Percentiles rank a stretch among this genome's conserved stretches.
Evolutionary conservation across 441 rosid genomes (phyloP).

Genomic region (Euphorbia celastroides): DNA sequence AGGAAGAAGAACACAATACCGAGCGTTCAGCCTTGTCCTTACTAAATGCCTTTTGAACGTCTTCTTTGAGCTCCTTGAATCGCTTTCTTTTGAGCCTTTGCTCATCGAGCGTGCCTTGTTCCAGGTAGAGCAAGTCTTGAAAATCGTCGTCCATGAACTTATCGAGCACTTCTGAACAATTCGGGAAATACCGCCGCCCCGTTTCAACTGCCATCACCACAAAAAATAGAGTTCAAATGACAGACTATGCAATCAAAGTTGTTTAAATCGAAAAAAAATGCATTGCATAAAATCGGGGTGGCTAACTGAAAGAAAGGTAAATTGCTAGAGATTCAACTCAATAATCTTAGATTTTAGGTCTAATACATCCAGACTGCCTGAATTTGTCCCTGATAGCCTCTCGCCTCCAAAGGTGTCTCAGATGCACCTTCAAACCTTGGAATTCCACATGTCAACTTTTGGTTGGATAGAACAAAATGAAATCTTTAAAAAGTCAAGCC

Average conservation of each 20-base stretch:
- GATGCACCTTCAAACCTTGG: no score
- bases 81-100: slow-evolving; percentile 56
- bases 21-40: slow-evolving; percentile 75
- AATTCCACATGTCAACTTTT: no score
- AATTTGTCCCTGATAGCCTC: no score
- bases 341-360: no score
- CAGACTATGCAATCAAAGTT: background rate
- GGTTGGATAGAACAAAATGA: no score
- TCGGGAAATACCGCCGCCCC: slow-evolving; percentile 78
- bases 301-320: no score
- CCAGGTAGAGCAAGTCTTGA: slow-evolving; percentile 61
- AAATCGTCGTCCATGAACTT: slow-evolving; percentile 89
- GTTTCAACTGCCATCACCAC: slow-evolving; percentile 60
- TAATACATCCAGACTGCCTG: no score
- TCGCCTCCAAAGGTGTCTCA: no score
- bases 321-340: no score
- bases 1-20: slow-evolving; percentile 50
- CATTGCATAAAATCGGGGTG: no score
- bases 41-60: slow-evolving; percentile 65
- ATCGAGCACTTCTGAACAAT: slow-evolving; percentile 73
- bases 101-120: slow-evolving; percentile 57
- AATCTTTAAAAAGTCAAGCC: no score
- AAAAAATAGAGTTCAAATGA: slow-evolving; percentile 9
- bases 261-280: background rate
- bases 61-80: slow-evolving; percentile 70